Evolutionary conservation across 2,329 filamentous ascomycete species (phyloP).

Genomic region (Fusarium nisikadoi): DNA sequence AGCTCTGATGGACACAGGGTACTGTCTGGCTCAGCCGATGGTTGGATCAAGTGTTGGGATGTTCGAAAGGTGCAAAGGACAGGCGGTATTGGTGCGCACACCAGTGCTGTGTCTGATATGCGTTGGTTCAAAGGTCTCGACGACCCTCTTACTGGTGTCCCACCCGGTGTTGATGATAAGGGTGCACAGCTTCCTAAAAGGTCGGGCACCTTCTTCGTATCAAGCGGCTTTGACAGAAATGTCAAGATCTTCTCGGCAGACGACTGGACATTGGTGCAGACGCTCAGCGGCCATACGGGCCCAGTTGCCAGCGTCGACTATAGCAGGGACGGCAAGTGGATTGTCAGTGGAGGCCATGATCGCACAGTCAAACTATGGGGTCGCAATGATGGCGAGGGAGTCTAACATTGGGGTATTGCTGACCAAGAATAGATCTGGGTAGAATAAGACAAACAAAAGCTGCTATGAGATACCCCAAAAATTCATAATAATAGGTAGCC

Average conservation of each 20-base stretch:
- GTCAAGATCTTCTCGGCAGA: slow-evolving; percentile 97
- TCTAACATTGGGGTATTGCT: slow-evolving; percentile 48
- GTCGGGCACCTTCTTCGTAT: slow-evolving; percentile 90
- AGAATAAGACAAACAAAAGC: slow-evolving; percentile 27
- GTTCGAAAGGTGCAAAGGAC: slow-evolving; percentile 86
- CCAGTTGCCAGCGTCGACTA: slow-evolving; percentile 93
- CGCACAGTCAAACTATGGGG: slow-evolving; percentile 97
- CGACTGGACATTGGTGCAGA: slow-evolving; percentile 92
- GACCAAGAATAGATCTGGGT: slow-evolving; percentile 14
- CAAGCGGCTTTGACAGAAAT: slow-evolving; percentile 90
- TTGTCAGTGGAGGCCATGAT: slow-evolving; percentile 93
- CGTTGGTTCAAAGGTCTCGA: slow-evolving; percentile 93
- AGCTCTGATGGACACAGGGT: slow-evolving; percentile 90
- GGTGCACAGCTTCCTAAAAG: slow-evolving; percentile 80
- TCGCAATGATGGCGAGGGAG: slow-evolving; percentile 75
- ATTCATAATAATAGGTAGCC: slow-evolving; percentile 14
- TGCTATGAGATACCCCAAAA: slow-evolving; percentile 42
- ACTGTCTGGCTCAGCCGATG: slow-evolving; percentile 90
- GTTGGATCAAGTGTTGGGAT: slow-evolving; percentile 98
- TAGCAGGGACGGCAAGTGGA: slow-evolving; percentile 87
- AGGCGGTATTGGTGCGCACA: slow-evolving; percentile 90
- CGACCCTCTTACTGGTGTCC: slow-evolving; percentile 71
- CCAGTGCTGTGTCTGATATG: slow-evolving; percentile 89
- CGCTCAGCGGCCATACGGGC: slow-evolving; percentile 87
- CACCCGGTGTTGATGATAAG: slow-evolving; percentile 71